Percentiles rank a stretch among this genome's conserved stretches.
Conservation (phyloP, 352 stramenopile genomes). For the Phytophthora citricola region DNA sequence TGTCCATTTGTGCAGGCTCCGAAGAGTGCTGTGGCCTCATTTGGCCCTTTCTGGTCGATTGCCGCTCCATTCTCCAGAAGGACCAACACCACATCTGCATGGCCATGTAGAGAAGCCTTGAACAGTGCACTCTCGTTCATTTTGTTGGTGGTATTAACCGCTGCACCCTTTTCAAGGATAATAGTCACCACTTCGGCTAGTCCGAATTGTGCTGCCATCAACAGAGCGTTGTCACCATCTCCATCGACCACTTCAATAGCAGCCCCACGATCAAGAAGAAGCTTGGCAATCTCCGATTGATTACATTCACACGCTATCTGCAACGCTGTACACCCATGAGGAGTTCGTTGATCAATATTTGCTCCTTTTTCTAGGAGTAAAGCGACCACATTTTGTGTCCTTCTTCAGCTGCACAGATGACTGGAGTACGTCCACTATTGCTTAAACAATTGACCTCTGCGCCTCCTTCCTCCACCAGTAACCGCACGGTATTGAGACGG, state of each 20-base stretch:
- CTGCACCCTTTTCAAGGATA: not conserved
- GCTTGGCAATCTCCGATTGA: not conserved
- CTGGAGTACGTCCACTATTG: not conserved
- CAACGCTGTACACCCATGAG: not conserved
- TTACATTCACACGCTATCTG: not conserved
- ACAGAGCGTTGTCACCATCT: slow-evolving; percentile 1
- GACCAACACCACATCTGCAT: not conserved
- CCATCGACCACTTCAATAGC: not conserved
- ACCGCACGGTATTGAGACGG: not conserved
- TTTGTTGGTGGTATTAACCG: not conserved
- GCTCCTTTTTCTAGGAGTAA: not conserved
- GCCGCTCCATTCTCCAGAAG: not conserved
- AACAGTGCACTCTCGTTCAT: not conserved
- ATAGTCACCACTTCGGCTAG: not conserved
- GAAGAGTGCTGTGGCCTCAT: slow-evolving; percentile 8
- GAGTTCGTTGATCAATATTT: not conserved
- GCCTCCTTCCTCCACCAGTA: not conserved
- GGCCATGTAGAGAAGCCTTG: not conserved
- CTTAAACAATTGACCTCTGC: not conserved
- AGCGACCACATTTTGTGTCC: not conserved
- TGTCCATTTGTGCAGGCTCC: slow-evolving; percentile 5
- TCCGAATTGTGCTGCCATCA: not conserved
- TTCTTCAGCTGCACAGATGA: not conserved
- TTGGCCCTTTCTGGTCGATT: not conserved
- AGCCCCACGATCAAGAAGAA: not conserved